Percentiles rank a stretch among this genome's conserved stretches.
These are phyloP conservation scores for Trichopus zeylanicus DNA, from an alignment of 116 monocot genomes.

Conservation along the genomic window DNA sequence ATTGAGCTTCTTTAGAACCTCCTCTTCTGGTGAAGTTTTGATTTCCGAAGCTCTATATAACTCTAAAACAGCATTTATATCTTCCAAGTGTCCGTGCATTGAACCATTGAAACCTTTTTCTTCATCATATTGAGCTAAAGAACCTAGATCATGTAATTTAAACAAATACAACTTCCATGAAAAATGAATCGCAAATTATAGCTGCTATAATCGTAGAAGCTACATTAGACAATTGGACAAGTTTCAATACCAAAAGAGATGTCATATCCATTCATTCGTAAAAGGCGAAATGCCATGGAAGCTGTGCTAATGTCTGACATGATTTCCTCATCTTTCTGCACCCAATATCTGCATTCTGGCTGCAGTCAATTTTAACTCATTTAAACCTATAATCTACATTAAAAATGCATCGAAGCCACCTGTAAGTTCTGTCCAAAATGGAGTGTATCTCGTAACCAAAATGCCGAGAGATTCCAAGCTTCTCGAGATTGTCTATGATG, in stretches of 20 bases:
- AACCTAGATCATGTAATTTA: slow-evolving; percentile 24
- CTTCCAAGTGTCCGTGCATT: slow-evolving; percentile 35
- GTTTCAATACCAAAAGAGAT: slow-evolving; percentile 45
- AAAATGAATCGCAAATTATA: background rate
- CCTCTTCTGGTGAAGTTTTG: slow-evolving; percentile 38
- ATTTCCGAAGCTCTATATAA: slow-evolving; percentile 71
- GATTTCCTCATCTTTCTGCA: slow-evolving; percentile 69
- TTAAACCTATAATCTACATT: background rate
- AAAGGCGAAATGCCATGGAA: slow-evolving; percentile 80
- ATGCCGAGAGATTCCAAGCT: slow-evolving; percentile 48
- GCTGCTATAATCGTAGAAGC: background rate
- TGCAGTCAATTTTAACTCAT: slow-evolving; percentile 16
- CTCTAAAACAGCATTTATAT: slow-evolving; percentile 51
- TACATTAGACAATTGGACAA: background rate
- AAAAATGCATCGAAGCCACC: slow-evolving; percentile 28
- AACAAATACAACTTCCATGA: background rate
- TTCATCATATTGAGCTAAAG: slow-evolving; percentile 32
- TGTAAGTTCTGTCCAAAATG: slow-evolving; percentile 62
- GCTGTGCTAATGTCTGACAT: slow-evolving; percentile 37
- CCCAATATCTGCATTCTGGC: slow-evolving; percentile 51
- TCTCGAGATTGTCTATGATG: slow-evolving; percentile 59
- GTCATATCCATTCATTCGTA: slow-evolving; percentile 75
- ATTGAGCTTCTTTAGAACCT: slow-evolving; percentile 44
- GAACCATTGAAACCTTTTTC: slow-evolving; percentile 27
- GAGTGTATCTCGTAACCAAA: slow-evolving; percentile 48